These are phyloP conservation scores for Aschersonia sp. DNA, from an alignment of 2,329 filamentous ascomycete genomes.

Conservation along the genomic window DNA sequence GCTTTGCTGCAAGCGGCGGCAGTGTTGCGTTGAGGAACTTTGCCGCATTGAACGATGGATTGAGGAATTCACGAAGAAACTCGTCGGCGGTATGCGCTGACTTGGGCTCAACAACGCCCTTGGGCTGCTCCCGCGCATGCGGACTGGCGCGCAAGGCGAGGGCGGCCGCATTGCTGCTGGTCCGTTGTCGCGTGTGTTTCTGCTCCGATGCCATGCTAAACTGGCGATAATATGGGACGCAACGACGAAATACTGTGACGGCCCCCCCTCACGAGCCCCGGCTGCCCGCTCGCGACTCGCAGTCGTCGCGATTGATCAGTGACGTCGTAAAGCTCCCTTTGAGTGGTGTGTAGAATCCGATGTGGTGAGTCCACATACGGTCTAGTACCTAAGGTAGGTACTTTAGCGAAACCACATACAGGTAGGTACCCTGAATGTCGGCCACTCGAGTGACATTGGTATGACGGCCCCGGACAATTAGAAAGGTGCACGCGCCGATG, in stretches of 20 bases:
- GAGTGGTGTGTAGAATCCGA: too few species aligned
- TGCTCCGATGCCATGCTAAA: conserved; percentile 15
- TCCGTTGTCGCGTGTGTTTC: conserved; percentile 24
- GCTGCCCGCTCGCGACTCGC: too few species aligned
- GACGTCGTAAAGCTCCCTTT: too few species aligned
- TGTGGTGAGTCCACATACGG: too few species aligned
- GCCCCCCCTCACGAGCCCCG: too few species aligned
- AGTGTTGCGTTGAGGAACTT: conserved; percentile 73
- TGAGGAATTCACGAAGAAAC: conserved; percentile 60
- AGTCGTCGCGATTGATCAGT: too few species aligned
- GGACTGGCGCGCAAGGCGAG: conserved; percentile 21
- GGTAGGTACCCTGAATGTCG: too few species aligned
- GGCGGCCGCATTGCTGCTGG: conserved; percentile 26
- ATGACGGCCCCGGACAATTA: too few species aligned
- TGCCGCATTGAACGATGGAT: conserved; percentile 65
- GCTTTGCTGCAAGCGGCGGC: conserved; percentile 44
- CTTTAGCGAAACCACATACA: too few species aligned
- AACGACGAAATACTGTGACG: background rate
- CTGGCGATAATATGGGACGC: too few species aligned
- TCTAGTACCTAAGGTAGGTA: too few species aligned
- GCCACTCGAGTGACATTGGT: too few species aligned
- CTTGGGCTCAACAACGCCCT: conserved; percentile 27
- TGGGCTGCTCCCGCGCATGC: conserved; percentile 22
- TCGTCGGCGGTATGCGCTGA: conserved; percentile 57
- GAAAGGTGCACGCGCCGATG: conserved; percentile 1